These are phyloP conservation scores for Xylogone sp. DNA, from an alignment of 2,329 filamentous ascomycete genomes.

Conservation along the genomic window DNA sequence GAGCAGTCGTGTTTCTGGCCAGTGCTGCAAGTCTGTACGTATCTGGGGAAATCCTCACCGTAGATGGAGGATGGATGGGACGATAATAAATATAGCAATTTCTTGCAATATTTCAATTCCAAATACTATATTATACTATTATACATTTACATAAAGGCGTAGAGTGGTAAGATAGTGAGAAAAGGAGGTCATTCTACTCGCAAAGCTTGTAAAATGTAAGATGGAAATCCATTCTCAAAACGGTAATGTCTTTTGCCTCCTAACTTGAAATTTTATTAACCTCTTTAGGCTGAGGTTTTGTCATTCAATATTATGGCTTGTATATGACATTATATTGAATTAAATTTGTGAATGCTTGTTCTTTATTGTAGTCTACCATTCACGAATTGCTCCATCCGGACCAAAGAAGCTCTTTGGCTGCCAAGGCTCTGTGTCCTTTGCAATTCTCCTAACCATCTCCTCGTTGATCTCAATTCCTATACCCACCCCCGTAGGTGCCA, in stretches of 20 bases:
- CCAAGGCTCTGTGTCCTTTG: slow-evolving; percentile 49
- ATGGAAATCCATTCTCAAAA: slow-evolving; percentile 61
- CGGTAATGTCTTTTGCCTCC: slow-evolving; percentile 44
- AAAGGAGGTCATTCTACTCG: neutral
- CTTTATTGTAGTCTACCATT: slow-evolving; percentile 43
- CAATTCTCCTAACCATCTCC: slow-evolving; percentile 45
- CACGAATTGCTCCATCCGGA: slow-evolving; percentile 52
- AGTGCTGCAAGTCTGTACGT: slow-evolving; percentile 5
- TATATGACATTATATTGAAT: too few species aligned
- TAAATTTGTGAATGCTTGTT: neutral
- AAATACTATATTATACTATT: neutral
- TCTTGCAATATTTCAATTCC: neutral
- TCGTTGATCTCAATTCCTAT: slow-evolving; percentile 53
- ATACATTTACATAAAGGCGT: neutral
- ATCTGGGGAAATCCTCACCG: slow-evolving; percentile 5
- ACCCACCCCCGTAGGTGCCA: slow-evolving; percentile 17
- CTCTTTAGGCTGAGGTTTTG: too few species aligned
- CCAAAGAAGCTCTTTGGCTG: slow-evolving; percentile 53
- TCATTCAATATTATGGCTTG: too few species aligned
- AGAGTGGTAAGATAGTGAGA: too few species aligned
- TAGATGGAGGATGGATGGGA: slow-evolving; percentile 9
- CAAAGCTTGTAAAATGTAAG: neutral
- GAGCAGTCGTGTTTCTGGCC: slow-evolving; percentile 70
- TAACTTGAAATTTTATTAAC: neutral
- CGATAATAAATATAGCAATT: slow-evolving; percentile 8